Base-by-base conservation (phyloP, 2,329 filamentous ascomycete species). In the Xylaria sp. region DNA sequence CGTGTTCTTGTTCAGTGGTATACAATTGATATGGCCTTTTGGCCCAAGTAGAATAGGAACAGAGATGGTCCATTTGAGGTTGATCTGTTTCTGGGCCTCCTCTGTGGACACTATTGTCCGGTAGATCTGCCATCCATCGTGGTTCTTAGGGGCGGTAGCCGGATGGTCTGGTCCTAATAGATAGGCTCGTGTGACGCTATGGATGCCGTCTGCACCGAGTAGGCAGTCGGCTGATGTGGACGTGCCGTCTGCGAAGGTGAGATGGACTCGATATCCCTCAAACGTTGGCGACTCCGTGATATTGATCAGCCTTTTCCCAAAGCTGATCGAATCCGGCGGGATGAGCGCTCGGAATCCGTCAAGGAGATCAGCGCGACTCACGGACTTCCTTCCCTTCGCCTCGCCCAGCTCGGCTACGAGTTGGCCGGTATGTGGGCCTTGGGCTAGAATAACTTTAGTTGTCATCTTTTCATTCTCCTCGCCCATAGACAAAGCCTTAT, bases 121-220 rank as follows among this genome's bases (percentile, higher is more conserved):
- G 56, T 76, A 76, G 59, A 77, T 73, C 61, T 71, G 73, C 78
- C 78, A 80, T 27, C 69, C 67, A 47, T 80, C 78, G 56, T 78
- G 75, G 69, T 79, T 78, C 62, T 78, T 75, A 3, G 77, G 76
- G 7, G 56, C 19, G 3, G 75, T 71, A 14, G 78, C 77, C 2
- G 77, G 75, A 53, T 80, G 76, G 9, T 72, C 61, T 3, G 67
- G 55, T 1, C 78, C 78, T 1, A 81, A 74, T 5, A 81, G 57
- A 61, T 77, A 74, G 11, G 61, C 54, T 8, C 79, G 74, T 11
- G 76, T 76, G 2, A 71, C 27, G 64, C 76, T 78, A 67, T 79
- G 79, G 17, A 81, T 75, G 12, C 79, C 79, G 58, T 81, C 79
- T 8, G 78, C 78, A 1, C 77, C 78, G 6, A 81, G 69, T n/a